Evolutionary conservation across 2,329 filamentous ascomycete genomes (phyloP), one percentile per base, ranked within the genome.

Genomic region (Fusarium pininemorale): DNA sequence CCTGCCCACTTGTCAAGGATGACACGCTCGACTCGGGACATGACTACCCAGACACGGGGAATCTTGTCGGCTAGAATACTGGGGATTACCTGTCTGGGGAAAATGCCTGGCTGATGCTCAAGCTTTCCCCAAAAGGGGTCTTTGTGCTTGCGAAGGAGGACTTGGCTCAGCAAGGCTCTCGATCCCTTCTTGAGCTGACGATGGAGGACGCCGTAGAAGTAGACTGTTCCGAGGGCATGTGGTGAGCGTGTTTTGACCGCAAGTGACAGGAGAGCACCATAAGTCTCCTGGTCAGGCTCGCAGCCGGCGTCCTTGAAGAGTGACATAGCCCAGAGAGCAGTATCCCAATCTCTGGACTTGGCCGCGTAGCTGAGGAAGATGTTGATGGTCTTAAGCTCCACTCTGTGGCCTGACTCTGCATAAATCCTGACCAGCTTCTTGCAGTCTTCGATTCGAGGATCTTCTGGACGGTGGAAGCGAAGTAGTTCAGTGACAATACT

Each of bases 401-500:
- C 26, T 11, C 59, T 63, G 45, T 66, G 54, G 13, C 76, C 73
- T 44, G 78, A 76, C 11, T 79, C 68, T 7, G 64, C 70, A 30
- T 78, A 75, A 6, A 74, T 72, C 2, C 77, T 60, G 28, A 83
- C 61, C 32, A 83, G 73, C 3, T 69, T 50, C 50, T 78, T 75
- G 50, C 81, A 79, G 24, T 81, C 79, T 20, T 73, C 65, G 39
- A 79, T 72, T 18, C 74, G 66, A 7, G 72, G 58, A 55, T 78
- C 54, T 15, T 76, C 56, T 30, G 60, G 66, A 11, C 76, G 77
- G 48, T 84, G 79, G 75, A 86, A 82, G 37, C 81, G 79, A 54
- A 84, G 82, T 30, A 86, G 81, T 50, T 86, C 84, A 7, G 82
- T 77, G n/a, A 87, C 69, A 30, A 86, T 82, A 39, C 74, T 75